Percentiles rank a stretch among this genome's conserved stretches.
These are phyloP conservation scores for Clonostachys sp. DNA, from an alignment of 2,329 filamentous ascomycete species.

Conservation along the genomic window DNA sequence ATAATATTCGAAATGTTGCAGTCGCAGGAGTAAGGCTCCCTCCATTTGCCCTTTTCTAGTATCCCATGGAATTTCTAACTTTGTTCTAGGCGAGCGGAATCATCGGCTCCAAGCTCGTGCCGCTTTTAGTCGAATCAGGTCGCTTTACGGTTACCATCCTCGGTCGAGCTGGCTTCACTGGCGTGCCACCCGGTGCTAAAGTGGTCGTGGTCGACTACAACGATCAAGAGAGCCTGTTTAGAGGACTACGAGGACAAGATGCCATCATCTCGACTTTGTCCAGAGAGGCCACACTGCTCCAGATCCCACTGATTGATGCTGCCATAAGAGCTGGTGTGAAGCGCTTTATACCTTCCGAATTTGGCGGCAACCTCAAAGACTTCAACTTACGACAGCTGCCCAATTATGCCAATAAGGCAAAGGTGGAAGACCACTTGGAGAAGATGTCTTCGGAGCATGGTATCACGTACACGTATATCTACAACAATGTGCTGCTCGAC, in stretches of 20 bases:
- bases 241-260: constrained; percentile 50
- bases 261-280: constrained; percentile 36
- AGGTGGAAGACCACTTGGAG: constrained; percentile 29
- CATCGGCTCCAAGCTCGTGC: too few relatives aligned
- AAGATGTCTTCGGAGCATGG: constrained; percentile 29
- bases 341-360: constrained; percentile 59
- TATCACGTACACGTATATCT: constrained; percentile 51
- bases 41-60: too few relatives aligned
- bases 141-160: constrained; percentile 29
- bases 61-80: too few relatives aligned
- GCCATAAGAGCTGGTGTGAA: constrained; percentile 55
- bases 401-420: constrained; percentile 45
- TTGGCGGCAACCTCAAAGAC: constrained; percentile 27
- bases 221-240: constrained; percentile 38
- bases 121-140: constrained; percentile 14
- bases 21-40: too few relatives aligned
- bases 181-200: constrained; percentile 17
- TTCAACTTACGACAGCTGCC: constrained; percentile 35
- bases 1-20: too few relatives aligned
- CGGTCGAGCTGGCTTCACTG: constrained; percentile 30
- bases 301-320: constrained; percentile 51
- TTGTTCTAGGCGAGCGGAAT: too few relatives aligned
- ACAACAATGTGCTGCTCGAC: constrained; percentile 54
- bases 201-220: constrained; percentile 30
- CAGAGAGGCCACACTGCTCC: constrained; percentile 16